A percentile compares a stretch with the other conserved stretches of the same genome.
Evolutionary conservation across 306 rosid species (phyloP).

Genomic region (Medicago ruthenica): DNA sequence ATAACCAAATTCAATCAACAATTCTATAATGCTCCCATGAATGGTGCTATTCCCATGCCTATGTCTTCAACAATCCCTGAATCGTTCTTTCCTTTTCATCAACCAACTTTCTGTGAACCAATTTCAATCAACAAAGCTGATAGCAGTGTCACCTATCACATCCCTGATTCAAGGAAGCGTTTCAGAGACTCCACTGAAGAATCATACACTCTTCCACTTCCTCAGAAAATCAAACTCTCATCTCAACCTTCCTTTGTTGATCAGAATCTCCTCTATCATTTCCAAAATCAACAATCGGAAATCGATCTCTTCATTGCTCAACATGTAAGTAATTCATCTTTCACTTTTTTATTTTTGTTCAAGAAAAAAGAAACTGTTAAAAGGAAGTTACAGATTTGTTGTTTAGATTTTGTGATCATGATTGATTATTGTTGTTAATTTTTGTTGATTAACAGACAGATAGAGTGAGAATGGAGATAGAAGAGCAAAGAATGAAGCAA

Average conservation of each 20-base stretch:
- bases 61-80: slow-evolving; percentile 41
- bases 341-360: neutral
- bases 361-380: neutral
- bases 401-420: neutral
- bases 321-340: slow-evolving; percentile 31
- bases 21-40: slow-evolving; percentile 26
- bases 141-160: slow-evolving; percentile 56
- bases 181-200: slow-evolving; percentile 39
- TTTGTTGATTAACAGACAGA: slow-evolving; percentile 55
- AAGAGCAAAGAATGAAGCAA: slow-evolving; percentile 55
- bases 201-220: too few relatives aligned
- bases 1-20: slow-evolving; percentile 26
- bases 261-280: slow-evolving; percentile 34
- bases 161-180: slow-evolving; percentile 44
- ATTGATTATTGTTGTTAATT: neutral
- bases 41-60: slow-evolving; percentile 32
- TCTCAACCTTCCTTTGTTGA: slow-evolving; percentile 24
- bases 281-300: slow-evolving; percentile 41
- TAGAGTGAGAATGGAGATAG: slow-evolving; percentile 58
- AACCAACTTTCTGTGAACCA: slow-evolving; percentile 36
- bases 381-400: neutral
- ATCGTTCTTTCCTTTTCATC: slow-evolving; percentile 39
- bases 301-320: slow-evolving; percentile 43
- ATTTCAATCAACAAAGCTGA: too few relatives aligned
- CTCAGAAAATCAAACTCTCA: slow-evolving; percentile 36